Conservation (phyloP, 2,329 filamentous ascomycete species). For the Penicillium sp. region DNA sequence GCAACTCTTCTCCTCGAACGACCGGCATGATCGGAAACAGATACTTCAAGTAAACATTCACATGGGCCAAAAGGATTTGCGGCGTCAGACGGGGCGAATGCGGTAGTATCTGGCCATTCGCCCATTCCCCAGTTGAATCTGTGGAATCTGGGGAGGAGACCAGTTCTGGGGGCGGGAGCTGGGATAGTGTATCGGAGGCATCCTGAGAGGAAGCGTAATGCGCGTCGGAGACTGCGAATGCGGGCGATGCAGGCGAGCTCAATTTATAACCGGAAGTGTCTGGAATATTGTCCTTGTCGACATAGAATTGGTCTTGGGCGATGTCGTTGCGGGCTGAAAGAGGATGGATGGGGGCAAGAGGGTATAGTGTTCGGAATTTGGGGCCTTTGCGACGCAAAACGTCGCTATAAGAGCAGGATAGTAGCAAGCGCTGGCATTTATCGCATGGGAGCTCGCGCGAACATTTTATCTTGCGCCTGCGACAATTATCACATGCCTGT, state of each 20-base stretch:
- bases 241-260: constrained; percentile 33
- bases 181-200: constrained; percentile 31
- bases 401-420: constrained; percentile 46
- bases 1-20: constrained; percentile 40
- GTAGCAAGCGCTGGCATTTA: constrained; percentile 42
- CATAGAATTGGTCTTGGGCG: constrained; percentile 18
- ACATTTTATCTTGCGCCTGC: constrained; percentile 49
- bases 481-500: constrained; percentile 48
- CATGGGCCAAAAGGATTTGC: constrained; percentile 41
- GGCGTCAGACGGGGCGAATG: constrained; percentile 35
- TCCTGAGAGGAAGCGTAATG: constrained; percentile 28
- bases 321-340: constrained; percentile 28
- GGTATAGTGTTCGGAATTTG: constrained; percentile 45
- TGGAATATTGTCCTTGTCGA: constrained; percentile 25
- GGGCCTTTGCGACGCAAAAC: constrained; percentile 44
- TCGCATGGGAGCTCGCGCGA: constrained; percentile 46
- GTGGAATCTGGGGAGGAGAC: constrained; percentile 42
- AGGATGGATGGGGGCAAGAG: constrained; percentile 41
- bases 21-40: constrained; percentile 51
- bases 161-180: constrained; percentile 35
- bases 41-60: constrained; percentile 48
- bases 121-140: constrained; percentile 35
- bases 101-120: constrained; percentile 20
- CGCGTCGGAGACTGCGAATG: constrained; percentile 28
- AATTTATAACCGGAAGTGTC: constrained; percentile 25